These are phyloP conservation scores for Diplodia sapinea DNA, from an alignment of 2,329 filamentous ascomycete genomes.

Conservation along the genomic window DNA sequence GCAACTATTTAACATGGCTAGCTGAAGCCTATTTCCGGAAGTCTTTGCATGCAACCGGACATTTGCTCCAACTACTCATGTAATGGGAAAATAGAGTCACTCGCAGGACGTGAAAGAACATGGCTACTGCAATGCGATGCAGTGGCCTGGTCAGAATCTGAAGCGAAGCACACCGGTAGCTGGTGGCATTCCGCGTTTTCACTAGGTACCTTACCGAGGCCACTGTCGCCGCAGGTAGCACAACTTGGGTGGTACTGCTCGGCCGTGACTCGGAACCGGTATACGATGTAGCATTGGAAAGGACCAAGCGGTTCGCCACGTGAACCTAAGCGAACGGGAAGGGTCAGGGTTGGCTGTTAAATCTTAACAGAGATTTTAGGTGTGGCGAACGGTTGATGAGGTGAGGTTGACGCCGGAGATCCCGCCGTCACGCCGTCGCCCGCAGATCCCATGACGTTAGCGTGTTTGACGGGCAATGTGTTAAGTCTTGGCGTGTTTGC, in stretches of 20 bases:
- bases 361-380: not conserved
- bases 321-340: not conserved
- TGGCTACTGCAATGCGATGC: not conserved
- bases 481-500: constrained; percentile 18
- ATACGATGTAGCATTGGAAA: not conserved
- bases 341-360: not conserved
- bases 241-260: not conserved
- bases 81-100: too few relatives aligned
- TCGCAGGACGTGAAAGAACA: not conserved
- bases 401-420: constrained; percentile 27
- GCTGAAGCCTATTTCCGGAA: too few relatives aligned
- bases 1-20: too few relatives aligned
- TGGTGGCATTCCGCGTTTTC: not conserved
- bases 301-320: not conserved
- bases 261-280: not conserved
- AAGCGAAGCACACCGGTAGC: not conserved
- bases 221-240: not conserved
- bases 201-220: not conserved
- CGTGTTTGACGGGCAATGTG: not conserved
- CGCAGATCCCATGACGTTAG: constrained; percentile 26
- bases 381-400: constrained; percentile 13
- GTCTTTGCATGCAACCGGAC: not conserved
- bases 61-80: not conserved
- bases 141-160: not conserved
- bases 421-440: not conserved